Evolutionary conservation across 306 rosid species (phyloP).

Genomic region (Fagus crenata): DNA sequence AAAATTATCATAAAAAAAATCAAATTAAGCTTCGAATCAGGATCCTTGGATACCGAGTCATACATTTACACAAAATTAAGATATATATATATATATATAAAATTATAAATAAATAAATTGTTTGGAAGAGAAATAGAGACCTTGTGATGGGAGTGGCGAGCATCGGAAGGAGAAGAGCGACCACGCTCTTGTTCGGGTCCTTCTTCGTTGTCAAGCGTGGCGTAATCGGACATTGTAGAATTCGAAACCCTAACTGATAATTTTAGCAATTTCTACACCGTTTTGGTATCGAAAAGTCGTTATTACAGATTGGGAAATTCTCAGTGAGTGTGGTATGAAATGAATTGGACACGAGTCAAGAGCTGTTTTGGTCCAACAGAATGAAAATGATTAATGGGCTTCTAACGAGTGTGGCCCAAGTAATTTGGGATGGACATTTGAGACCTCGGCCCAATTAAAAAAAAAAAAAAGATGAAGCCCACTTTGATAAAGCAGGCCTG

Average conservation of each 20-base stretch:
- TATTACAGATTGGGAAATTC: neutral
- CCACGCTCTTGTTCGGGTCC: slow-evolving; percentile 21
- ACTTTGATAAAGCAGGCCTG: no score
- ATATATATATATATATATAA: neutral
- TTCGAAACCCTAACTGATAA: slow-evolving; percentile 34
- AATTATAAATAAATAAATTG: neutral
- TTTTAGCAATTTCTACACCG: no score
- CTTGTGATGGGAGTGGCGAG: slow-evolving; percentile 30
- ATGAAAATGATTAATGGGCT: neutral
- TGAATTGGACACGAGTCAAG: neutral
- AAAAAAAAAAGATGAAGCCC: no score
- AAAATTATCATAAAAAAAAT: neutral
- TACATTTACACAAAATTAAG: neutral
- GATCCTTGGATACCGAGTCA: neutral
- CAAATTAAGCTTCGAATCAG: neutral
- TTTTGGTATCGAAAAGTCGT: neutral
- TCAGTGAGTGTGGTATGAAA: no score
- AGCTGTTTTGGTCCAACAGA: neutral
- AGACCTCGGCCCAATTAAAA: no score
- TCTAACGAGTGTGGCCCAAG: neutral
- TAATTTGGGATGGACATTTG: neutral
- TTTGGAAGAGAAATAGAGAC: slow-evolving; percentile 6
- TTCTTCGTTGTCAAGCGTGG: slow-evolving; percentile 28
- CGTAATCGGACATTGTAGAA: slow-evolving; percentile 59
- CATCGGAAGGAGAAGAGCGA: slow-evolving; percentile 27